These are phyloP conservation scores for Bipolaris zeicola DNA, from an alignment of 2,329 filamentous ascomycete species.

Conservation along the genomic window DNA sequence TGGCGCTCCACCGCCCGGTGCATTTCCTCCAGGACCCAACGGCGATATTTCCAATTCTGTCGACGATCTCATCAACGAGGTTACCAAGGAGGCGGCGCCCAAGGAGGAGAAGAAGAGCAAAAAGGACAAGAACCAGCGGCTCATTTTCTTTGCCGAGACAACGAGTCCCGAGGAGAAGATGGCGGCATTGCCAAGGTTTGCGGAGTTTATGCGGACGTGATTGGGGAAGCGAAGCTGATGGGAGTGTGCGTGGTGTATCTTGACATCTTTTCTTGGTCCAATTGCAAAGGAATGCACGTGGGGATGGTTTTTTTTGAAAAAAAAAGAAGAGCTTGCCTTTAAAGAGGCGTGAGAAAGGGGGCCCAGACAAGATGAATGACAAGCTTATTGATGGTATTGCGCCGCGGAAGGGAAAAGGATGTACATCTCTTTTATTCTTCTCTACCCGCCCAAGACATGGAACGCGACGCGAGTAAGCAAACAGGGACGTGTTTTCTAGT, in stretches of 20 bases:
- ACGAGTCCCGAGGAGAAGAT: slow-evolving; percentile 89
- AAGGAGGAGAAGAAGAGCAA: slow-evolving; percentile 60
- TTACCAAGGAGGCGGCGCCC: slow-evolving; percentile 51
- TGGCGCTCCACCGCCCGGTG: slow-evolving; percentile 27
- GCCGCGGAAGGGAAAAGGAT: too few relatives aligned
- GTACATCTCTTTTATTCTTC: too few relatives aligned
- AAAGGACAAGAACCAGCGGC: slow-evolving; percentile 65
- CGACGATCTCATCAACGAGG: slow-evolving; percentile 59
- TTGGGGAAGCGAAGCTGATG: background rate
- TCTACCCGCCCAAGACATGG: too few relatives aligned
- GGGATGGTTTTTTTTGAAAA: too few relatives aligned
- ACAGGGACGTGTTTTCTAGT: too few relatives aligned
- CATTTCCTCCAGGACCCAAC: slow-evolving; percentile 20
- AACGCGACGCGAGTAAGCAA: too few relatives aligned
- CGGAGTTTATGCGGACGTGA: slow-evolving; percentile 44
- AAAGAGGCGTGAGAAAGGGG: too few relatives aligned
- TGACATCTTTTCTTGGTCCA: background rate
- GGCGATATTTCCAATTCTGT: slow-evolving; percentile 50
- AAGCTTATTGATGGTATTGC: too few relatives aligned
- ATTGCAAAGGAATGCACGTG: background rate
- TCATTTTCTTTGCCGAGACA: slow-evolving; percentile 82
- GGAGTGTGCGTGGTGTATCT: background rate
- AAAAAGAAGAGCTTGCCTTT: too few relatives aligned
- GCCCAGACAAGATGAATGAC: too few relatives aligned
- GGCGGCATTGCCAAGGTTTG: slow-evolving; percentile 77